Evolutionary conservation across 768 basidiomycete species (phyloP).

Genomic region (Cystofilobasidium capitatum): DNA sequence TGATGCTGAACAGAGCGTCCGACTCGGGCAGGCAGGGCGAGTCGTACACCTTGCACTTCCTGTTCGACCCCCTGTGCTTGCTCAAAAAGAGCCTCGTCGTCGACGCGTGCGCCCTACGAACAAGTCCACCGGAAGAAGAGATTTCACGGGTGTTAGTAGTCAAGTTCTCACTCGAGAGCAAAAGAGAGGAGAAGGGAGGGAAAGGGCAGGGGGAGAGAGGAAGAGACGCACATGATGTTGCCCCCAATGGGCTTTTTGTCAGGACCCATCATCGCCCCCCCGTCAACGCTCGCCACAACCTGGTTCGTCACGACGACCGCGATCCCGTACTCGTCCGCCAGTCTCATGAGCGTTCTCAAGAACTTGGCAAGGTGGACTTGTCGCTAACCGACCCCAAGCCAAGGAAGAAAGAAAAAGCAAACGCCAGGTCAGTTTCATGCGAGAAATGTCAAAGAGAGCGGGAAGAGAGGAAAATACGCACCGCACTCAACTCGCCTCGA

Average conservation of each 20-base stretch:
- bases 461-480: not conserved
- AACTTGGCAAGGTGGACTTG: constrained; percentile 96
- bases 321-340: constrained; percentile 98
- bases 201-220: not conserved
- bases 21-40: constrained; percentile 95
- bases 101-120: constrained; percentile 73
- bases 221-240: constrained; percentile 64
- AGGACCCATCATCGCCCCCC: constrained; percentile 59
- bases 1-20: constrained; percentile 88
- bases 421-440: not conserved
- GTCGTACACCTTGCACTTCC: constrained; percentile 94
- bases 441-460: not conserved
- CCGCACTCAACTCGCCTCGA: constrained; percentile 82
- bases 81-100: constrained; percentile 88
- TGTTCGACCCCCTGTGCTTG: constrained; percentile 82
- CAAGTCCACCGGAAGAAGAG: not conserved
- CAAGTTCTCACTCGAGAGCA: too few species aligned
- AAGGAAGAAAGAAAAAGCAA: not conserved
- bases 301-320: constrained; percentile 97
- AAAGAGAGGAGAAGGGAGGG: not conserved
- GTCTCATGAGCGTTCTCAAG: constrained; percentile 76
- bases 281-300: constrained; percentile 98
- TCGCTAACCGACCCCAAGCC: constrained; percentile 38
- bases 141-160: not conserved
- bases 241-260: constrained; percentile 94